Evolutionary conservation across 1,284 basidiomycete species (phyloP).

Genomic region (Cryptococcus jaspeensis): DNA sequence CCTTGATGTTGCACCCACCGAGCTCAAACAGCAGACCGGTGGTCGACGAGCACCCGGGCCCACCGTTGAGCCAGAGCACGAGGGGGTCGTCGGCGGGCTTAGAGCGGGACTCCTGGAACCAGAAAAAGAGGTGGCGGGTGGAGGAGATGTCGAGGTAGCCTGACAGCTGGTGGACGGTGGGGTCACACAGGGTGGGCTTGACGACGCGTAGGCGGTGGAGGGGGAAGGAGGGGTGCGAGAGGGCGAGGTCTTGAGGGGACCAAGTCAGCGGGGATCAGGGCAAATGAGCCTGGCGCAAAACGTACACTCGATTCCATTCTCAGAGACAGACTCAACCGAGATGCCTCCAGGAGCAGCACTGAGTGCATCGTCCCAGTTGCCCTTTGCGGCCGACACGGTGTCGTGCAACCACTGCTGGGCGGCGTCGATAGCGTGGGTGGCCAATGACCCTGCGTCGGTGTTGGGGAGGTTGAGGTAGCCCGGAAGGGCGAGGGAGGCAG

Average conservation of each 20-base stretch:
- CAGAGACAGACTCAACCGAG: constrained; percentile 55
- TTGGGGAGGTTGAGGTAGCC: constrained; percentile 22
- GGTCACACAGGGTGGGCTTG: constrained; percentile 71
- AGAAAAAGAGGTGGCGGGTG: constrained; percentile 58
- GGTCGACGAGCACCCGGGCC: constrained; percentile 56
- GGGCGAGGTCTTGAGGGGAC: constrained; percentile 33
- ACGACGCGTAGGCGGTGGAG: constrained; percentile 70
- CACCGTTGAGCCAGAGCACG: constrained; percentile 66
- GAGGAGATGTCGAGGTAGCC: constrained; percentile 86
- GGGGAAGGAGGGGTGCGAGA: constrained; percentile 69
- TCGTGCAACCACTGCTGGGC: constrained; percentile 33
- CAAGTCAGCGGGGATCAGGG: neutral
- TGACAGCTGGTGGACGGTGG: constrained; percentile 78
- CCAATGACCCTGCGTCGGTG: constrained; percentile 17
- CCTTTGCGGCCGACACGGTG: constrained; percentile 21
- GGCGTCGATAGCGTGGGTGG: constrained; percentile 30
- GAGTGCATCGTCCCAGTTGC: neutral
- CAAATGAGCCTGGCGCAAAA: constrained; percentile 48
- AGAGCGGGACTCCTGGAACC: constrained; percentile 64
- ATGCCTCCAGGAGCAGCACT: constrained; percentile 14
- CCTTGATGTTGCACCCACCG: constrained; percentile 72
- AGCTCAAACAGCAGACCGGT: constrained; percentile 74
- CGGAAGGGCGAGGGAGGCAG: constrained; percentile 24
- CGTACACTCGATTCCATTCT: constrained; percentile 64
- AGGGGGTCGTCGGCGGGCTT: constrained; percentile 74